Evolutionary conservation across 371 early-diverging fungal species (phyloP), one percentile per base, ranked within the genome.

Genomic region (Entomophthora muscae): DNA sequence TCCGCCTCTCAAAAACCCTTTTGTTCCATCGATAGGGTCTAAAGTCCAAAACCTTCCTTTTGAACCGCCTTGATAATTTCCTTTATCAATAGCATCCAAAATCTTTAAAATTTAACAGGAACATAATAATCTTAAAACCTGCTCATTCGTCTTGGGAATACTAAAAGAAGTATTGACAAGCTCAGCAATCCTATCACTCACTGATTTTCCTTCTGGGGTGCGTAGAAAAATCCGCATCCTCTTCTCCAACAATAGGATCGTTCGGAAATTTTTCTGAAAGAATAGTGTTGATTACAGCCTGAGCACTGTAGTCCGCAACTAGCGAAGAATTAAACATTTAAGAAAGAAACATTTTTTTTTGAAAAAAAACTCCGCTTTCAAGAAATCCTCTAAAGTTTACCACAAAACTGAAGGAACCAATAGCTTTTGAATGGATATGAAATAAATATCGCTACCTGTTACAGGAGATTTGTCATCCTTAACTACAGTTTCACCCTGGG

Each of bases 391-490:
- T n/a, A n/a, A n/a, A n/a, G 17, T 42, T 42, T 23, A 57, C n/a
- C 23, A 28, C n/a, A 33, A 12, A 57, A 53, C 23, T 57, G 1
- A 1, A 10, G 2, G 22, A 56, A 57, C 53, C 52, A 52, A 22
- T 32, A 7, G 54, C 12, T 53, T 1, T 23, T 30, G 23, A 2
- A 33, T 54, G 2, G 10, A 57, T 13, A 53, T 28, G 23, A 64
- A 13, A 32, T 66, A n/a, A 21, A 21, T 21, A 28, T 27, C 31
- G n/a, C 69, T 75, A 85, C 90, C 76, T 22, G 98, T 97, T 24
- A 97, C 98, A 30, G 98, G 98, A 0, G 90, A 89, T 70, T 87
- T 86, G 79, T 97, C 98, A 64, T 78, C 78, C 78, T 97, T 97
- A 57, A 83, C 88, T 61, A 91, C 67, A 2, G 89, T 83, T 68